phyloP scores from a whole-genome alignment of 441 rosid species.

The Gossypium davidsonii region DNA sequence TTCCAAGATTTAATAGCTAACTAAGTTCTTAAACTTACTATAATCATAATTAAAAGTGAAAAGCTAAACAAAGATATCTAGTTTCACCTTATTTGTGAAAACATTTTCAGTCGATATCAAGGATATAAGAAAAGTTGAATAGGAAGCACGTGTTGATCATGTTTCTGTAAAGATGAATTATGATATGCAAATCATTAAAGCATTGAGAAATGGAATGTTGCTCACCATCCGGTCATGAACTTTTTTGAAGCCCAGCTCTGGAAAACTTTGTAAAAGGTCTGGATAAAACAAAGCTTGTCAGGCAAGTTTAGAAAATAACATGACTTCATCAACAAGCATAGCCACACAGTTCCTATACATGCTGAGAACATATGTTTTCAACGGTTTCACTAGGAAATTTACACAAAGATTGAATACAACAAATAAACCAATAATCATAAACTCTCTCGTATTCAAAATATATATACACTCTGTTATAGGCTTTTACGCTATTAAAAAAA shows the following conservation, averaged over 20 bases:
- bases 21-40: neutral
- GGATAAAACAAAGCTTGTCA: conserved; percentile 17
- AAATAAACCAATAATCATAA: no score
- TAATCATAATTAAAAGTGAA: neutral
- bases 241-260: conserved; percentile 98
- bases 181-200: neutral
- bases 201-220: conserved; percentile 4
- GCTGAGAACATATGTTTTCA: neutral
- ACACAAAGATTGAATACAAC: neutral
- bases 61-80: neutral
- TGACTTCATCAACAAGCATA: neutral
- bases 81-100: neutral
- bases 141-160: neutral
- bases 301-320: neutral
- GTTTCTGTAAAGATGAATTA: neutral
- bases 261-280: conserved; percentile 84
- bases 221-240: conserved; percentile 97
- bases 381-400: neutral
- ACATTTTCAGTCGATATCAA: neutral
- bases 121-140: neutral
- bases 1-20: neutral
- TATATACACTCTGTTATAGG: no score
- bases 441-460: no score
- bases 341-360: neutral
- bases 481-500: no score